Evolutionary conservation across 1,284 basidiomycete genomes (phyloP).

Genomic region (Neonothopanus nambi): DNA sequence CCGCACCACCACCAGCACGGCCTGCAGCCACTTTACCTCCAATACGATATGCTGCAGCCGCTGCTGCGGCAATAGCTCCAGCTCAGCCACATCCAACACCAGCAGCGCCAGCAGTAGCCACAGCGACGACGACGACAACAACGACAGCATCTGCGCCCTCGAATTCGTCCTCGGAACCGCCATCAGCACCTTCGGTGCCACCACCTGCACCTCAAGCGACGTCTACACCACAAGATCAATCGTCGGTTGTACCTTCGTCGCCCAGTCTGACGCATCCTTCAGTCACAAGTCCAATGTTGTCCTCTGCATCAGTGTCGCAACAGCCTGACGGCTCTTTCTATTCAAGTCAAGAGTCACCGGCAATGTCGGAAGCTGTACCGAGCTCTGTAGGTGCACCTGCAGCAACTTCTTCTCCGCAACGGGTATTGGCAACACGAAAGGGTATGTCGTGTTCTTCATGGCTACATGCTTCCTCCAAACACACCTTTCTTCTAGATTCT

Average conservation of each 20-base stretch:
- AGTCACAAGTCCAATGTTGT: conserved; percentile 74
- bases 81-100: conserved; percentile 30
- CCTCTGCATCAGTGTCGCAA: conserved; percentile 73
- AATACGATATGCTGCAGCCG: conserved; percentile 74
- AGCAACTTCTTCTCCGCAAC: conserved; percentile 60
- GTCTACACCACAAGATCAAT: conserved; percentile 43
- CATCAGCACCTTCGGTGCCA: conserved; percentile 36
- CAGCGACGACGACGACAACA: conserved; percentile 28
- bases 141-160: conserved; percentile 34
- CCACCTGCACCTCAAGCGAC: conserved; percentile 37
- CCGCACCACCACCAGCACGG: conserved; percentile 32
- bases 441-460: conserved; percentile 32
- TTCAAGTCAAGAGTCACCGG: conserved; percentile 68
- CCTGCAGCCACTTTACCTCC: conserved; percentile 47
- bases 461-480: background rate
- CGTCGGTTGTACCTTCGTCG: conserved; percentile 58
- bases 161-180: conserved; percentile 37
- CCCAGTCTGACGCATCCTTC: conserved; percentile 81
- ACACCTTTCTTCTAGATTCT: conserved; percentile 32
- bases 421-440: conserved; percentile 36
- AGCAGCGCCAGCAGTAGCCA: conserved; percentile 20
- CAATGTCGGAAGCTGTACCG: conserved; percentile 66
- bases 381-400: conserved; percentile 53
- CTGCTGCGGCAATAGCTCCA: conserved; percentile 62
- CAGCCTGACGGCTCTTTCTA: conserved; percentile 71